A percentile compares a stretch with the other conserved stretches of the same genome.
Evolutionary conservation across 2,329 filamentous ascomycete genomes (phyloP).

Genomic region (Proliferodiscus dingleyae): DNA sequence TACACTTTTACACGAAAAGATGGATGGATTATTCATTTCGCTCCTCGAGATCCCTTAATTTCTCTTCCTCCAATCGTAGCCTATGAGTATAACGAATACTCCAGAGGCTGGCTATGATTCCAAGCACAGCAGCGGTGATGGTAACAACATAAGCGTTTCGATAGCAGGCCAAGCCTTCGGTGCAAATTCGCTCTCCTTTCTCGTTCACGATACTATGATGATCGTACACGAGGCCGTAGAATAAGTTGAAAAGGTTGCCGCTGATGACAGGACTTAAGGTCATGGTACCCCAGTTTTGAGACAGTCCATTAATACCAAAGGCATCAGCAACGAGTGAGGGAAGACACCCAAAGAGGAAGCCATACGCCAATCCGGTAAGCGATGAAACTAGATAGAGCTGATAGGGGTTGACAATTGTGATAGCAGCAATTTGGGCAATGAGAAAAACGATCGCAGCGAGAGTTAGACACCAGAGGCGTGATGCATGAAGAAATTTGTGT

Average conservation of each 20-base stretch:
- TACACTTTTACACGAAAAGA: too few relatives aligned
- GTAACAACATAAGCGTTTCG: conserved; percentile 75
- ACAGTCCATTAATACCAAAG: conserved; percentile 84
- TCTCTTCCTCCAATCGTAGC: conserved; percentile 19
- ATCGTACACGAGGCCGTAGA: conserved; percentile 84
- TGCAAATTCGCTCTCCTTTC: conserved; percentile 68
- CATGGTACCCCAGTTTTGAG: conserved; percentile 96
- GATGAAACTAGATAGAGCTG: conserved; percentile 73
- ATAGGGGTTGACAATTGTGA: conserved; percentile 71
- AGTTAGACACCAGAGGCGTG: conserved; percentile 87
- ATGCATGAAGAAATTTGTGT: conserved; percentile 73
- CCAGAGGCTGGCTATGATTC: conserved; percentile 65
- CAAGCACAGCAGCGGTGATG: conserved; percentile 63
- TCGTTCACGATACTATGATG: conserved; percentile 65
- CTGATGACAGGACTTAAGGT: conserved; percentile 82
- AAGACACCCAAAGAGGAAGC: conserved; percentile 89
- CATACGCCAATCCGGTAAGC: conserved; percentile 84
- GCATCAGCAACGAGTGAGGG: conserved; percentile 85
- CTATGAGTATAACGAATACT: conserved; percentile 45
- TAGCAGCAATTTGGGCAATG: conserved; percentile 70
- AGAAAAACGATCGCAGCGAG: conserved; percentile 73
- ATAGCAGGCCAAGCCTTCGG: conserved; percentile 77
- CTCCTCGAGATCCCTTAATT: conserved; percentile 6
- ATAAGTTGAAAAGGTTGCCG: conserved; percentile 87
- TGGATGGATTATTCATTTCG: conserved; percentile 6